phyloP scores from a whole-genome alignment of 371 early-diverging fungal genomes.

The Lichtheimia ramosa region DNA sequence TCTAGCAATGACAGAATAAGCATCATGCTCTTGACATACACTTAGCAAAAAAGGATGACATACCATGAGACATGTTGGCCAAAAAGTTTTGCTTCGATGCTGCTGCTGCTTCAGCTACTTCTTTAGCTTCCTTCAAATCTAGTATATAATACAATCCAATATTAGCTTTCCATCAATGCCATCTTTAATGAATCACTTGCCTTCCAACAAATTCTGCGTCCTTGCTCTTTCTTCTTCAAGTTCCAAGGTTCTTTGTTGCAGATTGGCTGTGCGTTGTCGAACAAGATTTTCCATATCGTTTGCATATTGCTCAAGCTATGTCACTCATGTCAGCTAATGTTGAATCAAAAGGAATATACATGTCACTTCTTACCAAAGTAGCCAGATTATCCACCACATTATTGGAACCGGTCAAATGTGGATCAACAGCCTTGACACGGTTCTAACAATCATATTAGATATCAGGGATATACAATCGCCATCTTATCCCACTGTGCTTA shows the following conservation, averaged over 20 bases:
- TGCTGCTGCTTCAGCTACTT: slow-evolving; percentile 56
- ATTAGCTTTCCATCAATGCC: not conserved
- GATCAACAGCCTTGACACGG: slow-evolving; percentile 44
- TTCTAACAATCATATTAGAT: slow-evolving; percentile 4
- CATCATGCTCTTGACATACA: not conserved
- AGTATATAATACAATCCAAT: not conserved
- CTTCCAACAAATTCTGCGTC: slow-evolving; percentile 34
- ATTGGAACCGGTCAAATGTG: slow-evolving; percentile 38
- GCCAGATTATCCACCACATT: slow-evolving; percentile 53
- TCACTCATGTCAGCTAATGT: not conserved
- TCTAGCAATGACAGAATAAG: slow-evolving; percentile 2
- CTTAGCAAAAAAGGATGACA: not conserved
- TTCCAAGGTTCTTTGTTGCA: slow-evolving; percentile 53
- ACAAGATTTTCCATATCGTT: slow-evolving; percentile 57
- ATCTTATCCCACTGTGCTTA: not conserved
- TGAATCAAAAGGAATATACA: not conserved
- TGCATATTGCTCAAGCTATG: slow-evolving; percentile 50
- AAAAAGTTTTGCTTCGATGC: slow-evolving; percentile 54
- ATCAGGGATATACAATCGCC: too few relatives aligned
- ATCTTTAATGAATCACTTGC: slow-evolving; percentile 1
- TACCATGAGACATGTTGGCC: slow-evolving; percentile 52
- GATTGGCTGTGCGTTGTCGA: slow-evolving; percentile 42
- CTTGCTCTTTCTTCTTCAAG: slow-evolving; percentile 50
- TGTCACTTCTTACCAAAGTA: slow-evolving; percentile 26
- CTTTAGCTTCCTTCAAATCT: slow-evolving; percentile 52